Evolutionary conservation across 2,329 filamentous ascomycete genomes (phyloP), one percentile per base, ranked within the genome.

Genomic region (Fusarium tjaetaba): DNA sequence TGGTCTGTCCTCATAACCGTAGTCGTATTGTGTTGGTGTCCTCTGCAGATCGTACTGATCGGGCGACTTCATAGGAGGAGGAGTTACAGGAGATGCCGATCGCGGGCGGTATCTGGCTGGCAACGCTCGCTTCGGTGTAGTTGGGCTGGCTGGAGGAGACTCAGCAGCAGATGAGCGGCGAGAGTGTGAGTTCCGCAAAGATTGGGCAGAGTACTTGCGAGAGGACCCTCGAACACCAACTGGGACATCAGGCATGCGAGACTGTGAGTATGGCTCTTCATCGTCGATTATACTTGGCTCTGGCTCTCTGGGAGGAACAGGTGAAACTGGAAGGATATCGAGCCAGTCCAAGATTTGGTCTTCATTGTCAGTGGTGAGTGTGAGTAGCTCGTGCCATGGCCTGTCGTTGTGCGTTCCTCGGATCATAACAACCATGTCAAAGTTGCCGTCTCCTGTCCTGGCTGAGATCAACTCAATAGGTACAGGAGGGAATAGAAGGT

Each of bases 401-500:
- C 88, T 85, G 13, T 87, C 88, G 42, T 90, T 88, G 70, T 88
- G 82, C 6, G 85, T 85, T 45, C 94, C 95, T 66, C 94, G 91
- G 61, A 98, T 88, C 95, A 98, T 98, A 67, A 97, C 85, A 14
- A 97, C 88, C 70, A 98, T 88, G 74, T 97, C 92, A 34, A 90
- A 88, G 59, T 88, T 86, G 42, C 84, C 81, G 42, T 95, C 91
- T 18, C 95, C 95, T 68, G 88, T 90, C 43, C 96, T 91, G 56
- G 95, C 94, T 18, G 96, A 98, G 26, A 97, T 88, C 68, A 90
- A 88, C 41, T 88, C 86, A 72, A 90, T 87, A 24, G 91, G 87
- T n/a, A 98, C 87, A 2, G 96, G 96, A n/a, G 95, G 93, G 78
- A 99, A 97, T 1, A 99, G 87, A 9, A 99, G 88, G 91, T 94